Percentiles rank a stretch among this genome's conserved stretches.
phyloP scores from a whole-genome alignment of 257 asterid species.

The Solanum lycopersicoides region DNA sequence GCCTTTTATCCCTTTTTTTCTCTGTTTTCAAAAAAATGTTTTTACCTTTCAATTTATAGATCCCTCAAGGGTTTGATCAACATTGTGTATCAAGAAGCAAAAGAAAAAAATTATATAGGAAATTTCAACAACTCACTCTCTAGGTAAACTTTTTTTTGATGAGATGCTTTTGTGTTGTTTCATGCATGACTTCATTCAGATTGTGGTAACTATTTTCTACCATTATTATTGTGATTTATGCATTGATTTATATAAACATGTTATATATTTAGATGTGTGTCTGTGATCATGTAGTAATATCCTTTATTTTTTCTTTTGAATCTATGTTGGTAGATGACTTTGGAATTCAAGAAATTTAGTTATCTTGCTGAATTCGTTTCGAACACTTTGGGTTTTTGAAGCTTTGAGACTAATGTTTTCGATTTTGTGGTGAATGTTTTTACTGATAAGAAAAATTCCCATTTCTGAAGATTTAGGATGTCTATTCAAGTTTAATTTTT shows the following conservation, averaged over 20 bases:
- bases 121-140: no score
- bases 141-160: no score
- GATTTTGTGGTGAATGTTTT: background rate
- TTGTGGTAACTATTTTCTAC: background rate
- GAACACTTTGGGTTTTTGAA: background rate
- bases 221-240: background rate
- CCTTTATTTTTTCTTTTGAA: background rate
- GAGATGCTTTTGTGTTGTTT: no score
- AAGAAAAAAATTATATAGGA: no score
- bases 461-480: background rate
- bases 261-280: no score
- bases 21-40: background rate
- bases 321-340: background rate
- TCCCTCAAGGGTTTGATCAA: no score
- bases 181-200: no score
- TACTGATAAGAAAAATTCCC: background rate
- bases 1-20: background rate
- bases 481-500: no score
- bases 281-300: no score
- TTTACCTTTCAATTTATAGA: no score
- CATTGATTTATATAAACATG: no score
- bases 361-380: background rate
- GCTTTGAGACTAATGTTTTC: background rate
- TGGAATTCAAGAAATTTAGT: background rate
- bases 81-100: no score